Percentiles rank a stretch among this genome's conserved stretches.
phyloP scores from a whole-genome alignment of 257 asterid genomes.

The Capsicum rhomboideum region DNA sequence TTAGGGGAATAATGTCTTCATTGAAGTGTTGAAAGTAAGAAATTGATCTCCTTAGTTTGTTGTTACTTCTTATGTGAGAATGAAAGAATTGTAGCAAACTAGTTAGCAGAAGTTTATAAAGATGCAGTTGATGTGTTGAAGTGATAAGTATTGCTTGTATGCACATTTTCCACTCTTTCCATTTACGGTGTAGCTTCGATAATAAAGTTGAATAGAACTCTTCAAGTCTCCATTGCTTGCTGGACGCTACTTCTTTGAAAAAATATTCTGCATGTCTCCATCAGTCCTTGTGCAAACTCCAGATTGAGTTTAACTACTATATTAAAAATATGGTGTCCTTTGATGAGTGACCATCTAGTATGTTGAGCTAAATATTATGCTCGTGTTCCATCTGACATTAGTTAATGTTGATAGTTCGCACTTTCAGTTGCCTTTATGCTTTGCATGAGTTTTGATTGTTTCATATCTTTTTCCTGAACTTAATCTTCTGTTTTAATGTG shows the following conservation, averaged over 20 bases:
- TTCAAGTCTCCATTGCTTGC: neutral
- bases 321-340: neutral
- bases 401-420: neutral
- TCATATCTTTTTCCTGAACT: neutral
- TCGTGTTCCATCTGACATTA: neutral
- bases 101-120: neutral
- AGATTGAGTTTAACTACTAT: neutral
- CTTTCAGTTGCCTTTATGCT: neutral
- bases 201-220: neutral
- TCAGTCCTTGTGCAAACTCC: neutral
- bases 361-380: neutral
- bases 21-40: neutral
- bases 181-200: neutral
- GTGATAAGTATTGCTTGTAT: neutral
- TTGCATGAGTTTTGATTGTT: neutral
- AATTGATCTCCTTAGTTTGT: neutral
- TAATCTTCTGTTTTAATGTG: slow-evolving; percentile 6
- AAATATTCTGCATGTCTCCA: neutral
- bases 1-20: neutral
- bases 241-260: neutral
- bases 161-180: neutral
- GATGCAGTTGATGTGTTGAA: neutral
- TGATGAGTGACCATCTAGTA: neutral
- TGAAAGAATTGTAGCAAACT: neutral
- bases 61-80: neutral